Percentiles rank a stretch among this genome's conserved stretches.
phyloP scores from a whole-genome alignment of 768 basidiomycete species.

The Boletus vermiculosoides region DNA sequence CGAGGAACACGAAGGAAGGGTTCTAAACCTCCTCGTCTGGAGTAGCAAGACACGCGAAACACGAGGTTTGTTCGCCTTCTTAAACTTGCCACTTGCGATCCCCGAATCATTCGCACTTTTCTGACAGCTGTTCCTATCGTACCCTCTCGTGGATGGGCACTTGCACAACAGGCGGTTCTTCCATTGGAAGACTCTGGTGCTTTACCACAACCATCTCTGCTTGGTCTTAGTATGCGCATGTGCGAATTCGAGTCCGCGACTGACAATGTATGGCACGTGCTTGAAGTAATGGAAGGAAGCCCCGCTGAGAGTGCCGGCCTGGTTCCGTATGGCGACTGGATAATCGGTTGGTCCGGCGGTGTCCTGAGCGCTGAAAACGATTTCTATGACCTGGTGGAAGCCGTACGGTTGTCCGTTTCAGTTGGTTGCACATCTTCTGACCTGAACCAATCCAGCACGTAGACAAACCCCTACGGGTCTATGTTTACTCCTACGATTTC shows the following conservation, averaged over 20 bases:
- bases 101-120: background rate
- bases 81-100: background rate
- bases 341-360: conserved; percentile 93
- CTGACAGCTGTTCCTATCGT: conserved; percentile 73
- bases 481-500: conserved; percentile 96
- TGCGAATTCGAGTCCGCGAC: conserved; percentile 87
- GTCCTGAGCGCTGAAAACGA: conserved; percentile 88
- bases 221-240: conserved; percentile 91
- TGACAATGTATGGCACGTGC: conserved; percentile 97
- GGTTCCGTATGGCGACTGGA: conserved; percentile 83
- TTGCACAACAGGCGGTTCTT: conserved; percentile 38
- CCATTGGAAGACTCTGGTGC: conserved; percentile 41
- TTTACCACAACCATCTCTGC: conserved; percentile 74
- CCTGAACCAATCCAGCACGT: conserved; percentile 60
- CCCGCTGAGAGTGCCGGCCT: conserved; percentile 96
- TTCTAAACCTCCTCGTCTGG: conserved; percentile 76
- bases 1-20: conserved; percentile 72
- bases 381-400: conserved; percentile 94
- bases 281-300: conserved; percentile 94
- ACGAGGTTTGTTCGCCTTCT: conserved; percentile 50
- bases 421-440: conserved; percentile 1
- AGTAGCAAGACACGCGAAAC: conserved; percentile 74
- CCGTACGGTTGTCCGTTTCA: conserved; percentile 48
- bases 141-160: conserved; percentile 85
- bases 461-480: conserved; percentile 90